Evolutionary conservation across 1,139 yeast species (phyloP), one percentile per base, ranked within the genome.

Genomic region (Hyphopichia buzzinii): DNA sequence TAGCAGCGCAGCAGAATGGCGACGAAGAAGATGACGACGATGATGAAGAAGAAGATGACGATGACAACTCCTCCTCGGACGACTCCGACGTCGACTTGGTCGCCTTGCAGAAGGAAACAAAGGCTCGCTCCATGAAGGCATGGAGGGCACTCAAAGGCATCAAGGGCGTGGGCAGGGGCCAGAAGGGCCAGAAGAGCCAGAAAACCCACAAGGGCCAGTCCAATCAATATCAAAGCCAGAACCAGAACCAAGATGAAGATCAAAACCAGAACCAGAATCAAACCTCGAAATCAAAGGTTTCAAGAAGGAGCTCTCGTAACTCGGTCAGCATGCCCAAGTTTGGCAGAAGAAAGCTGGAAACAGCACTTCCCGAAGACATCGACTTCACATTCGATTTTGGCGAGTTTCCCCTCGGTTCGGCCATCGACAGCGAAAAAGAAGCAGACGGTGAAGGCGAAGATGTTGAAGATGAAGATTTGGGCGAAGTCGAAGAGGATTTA

Each of bases 21-120:
- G 35, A 39, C 19, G 51, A 48, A 8, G 45, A 41, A 11, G 49
- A 43, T 10, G 58, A 54, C 15, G 54, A 49, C 8, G 66, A 64
- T 4, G 67, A 60, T 4, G 65, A 57, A 21, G 71, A 62, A 15
- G 68, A 60, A 14, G 66, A 60, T 17, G 59, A 51, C 16, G 50
- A 43, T 14, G 57, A 54, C 23, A 56, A 56, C 7, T 73, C 81
- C 4, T 76, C 81, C 11, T 71, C 77, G 1, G 84, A 80, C 44
- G 89, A 82, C 47, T 79, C 79, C 25, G 82, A 79, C 47, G 79
- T 82, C 3, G 92, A 84, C 57, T 82, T 81, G 52, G 84, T 83
- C 12, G 77, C 75, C 54, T 60, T 83, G 41, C 84, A 84, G 30
- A 85, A 82, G 7, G 83, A 81, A 50, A 68, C 79, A 44, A 79